These are phyloP conservation scores for Sugiyamaella lignohabitans DNA, from an alignment of 805 yeast species.

Conservation along the genomic window DNA sequence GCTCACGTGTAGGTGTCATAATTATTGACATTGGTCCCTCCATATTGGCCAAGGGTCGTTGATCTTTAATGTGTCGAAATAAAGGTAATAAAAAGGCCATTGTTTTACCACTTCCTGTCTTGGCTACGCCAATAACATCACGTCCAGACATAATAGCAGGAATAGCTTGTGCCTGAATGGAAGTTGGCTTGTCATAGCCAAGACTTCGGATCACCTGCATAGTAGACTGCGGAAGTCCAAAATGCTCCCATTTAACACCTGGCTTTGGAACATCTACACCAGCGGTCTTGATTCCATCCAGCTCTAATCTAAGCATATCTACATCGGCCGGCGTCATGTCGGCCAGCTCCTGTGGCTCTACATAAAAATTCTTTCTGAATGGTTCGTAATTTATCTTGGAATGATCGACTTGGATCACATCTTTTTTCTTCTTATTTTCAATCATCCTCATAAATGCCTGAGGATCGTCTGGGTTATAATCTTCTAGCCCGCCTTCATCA, in stretches of 20 bases:
- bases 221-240: constrained; percentile 63
- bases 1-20: constrained; percentile 87
- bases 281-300: constrained; percentile 61
- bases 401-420: constrained; percentile 44
- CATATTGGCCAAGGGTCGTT: constrained; percentile 39
- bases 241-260: constrained; percentile 67
- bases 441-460: constrained; percentile 30
- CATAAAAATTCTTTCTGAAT: constrained; percentile 57
- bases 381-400: constrained; percentile 41
- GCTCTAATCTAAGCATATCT: constrained; percentile 41
- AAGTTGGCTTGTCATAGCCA: constrained; percentile 60
- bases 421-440: constrained; percentile 42
- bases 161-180: constrained; percentile 85
- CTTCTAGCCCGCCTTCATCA: constrained; percentile 28
- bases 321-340: constrained; percentile 50
- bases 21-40: constrained; percentile 78
- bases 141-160: constrained; percentile 87
- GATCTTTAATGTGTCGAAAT: constrained; percentile 76
- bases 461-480: constrained; percentile 25
- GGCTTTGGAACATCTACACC: constrained; percentile 61
- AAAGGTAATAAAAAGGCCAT: constrained; percentile 80
- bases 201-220: constrained; percentile 48
- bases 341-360: constrained; percentile 49
- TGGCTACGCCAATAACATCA: constrained; percentile 90
- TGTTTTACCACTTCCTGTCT: constrained; percentile 96